Evolutionary conservation across 2,329 filamentous ascomycete genomes (phyloP).

Genomic region (Chaetomiaceae sp.): DNA sequence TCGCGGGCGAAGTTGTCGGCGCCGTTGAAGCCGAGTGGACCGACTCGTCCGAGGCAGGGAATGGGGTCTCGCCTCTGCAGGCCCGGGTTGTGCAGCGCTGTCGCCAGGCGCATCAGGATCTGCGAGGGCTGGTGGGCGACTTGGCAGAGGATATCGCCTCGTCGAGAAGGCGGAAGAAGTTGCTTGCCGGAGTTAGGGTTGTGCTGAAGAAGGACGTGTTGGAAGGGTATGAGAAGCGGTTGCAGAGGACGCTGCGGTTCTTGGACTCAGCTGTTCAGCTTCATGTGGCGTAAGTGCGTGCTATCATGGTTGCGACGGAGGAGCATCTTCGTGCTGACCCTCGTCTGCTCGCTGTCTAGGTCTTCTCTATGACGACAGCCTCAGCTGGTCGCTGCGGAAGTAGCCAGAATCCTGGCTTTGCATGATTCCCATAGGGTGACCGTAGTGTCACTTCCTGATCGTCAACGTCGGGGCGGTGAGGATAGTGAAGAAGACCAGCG

Average conservation of each 20-base stretch:
- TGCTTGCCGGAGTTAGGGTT: background rate
- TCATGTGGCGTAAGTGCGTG: background rate
- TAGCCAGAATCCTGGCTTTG: background rate
- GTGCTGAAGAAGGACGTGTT: constrained; percentile 6
- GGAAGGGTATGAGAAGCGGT: constrained; percentile 1
- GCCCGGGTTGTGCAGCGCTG: background rate
- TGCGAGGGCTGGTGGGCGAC: background rate
- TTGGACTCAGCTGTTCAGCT: background rate
- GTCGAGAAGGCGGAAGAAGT: constrained; percentile 1
- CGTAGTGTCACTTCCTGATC: too few species aligned
- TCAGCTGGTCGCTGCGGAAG: background rate
- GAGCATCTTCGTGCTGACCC: too few species aligned
- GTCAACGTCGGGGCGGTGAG: background rate
- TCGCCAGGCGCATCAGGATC: background rate
- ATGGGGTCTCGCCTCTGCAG: background rate
- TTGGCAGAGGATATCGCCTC: constrained; percentile 2
- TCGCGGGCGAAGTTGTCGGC: background rate
- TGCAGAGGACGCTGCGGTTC: background rate
- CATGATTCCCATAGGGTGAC: background rate
- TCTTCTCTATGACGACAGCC: background rate
- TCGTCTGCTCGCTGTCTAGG: too few species aligned
- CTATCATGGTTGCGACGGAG: too few species aligned
- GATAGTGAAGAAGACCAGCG: background rate
- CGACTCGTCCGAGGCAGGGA: too few species aligned
- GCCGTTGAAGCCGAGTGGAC: constrained; percentile 1